These are phyloP conservation scores for Ascodesmis nigricans DNA, from an alignment of 495 filamentous ascomycete genomes.

Conservation along the genomic window DNA sequence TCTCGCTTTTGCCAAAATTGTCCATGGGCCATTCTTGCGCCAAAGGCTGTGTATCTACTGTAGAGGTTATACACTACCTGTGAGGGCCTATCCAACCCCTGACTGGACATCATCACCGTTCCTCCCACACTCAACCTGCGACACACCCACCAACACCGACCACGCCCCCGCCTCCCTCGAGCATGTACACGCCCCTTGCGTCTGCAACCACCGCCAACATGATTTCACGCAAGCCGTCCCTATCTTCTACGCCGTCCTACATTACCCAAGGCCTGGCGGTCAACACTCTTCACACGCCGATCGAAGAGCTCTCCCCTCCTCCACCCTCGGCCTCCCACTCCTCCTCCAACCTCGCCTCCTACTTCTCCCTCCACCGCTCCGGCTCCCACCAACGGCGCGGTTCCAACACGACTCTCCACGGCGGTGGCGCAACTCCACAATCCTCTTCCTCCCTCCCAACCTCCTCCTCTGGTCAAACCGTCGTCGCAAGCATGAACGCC, in stretches of 20 bases:
- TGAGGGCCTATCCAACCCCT: too few species aligned
- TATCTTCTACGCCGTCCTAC: constrained; percentile 17
- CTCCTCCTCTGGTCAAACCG: not conserved
- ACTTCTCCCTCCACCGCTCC: constrained; percentile 18
- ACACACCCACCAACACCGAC: too few species aligned
- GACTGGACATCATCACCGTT: too few species aligned
- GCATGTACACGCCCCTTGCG: too few species aligned
- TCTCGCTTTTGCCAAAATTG: too few species aligned
- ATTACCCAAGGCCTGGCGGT: constrained; percentile 19
- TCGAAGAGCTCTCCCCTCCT: constrained; percentile 7
- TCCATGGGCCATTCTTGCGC: too few species aligned
- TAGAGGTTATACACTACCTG: too few species aligned
- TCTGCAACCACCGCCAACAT: too few species aligned
- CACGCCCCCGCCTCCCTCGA: too few species aligned
- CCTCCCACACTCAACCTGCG: too few species aligned
- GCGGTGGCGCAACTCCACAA: not conserved
- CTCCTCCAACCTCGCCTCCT: constrained; percentile 16
- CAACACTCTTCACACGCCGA: constrained; percentile 18
- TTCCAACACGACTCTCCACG: constrained; percentile 1
- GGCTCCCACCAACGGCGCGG: not conserved
- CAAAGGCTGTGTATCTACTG: too few species aligned
- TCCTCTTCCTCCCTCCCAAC: not conserved
- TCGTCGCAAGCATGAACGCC: constrained; percentile 2
- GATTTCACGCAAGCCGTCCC: constrained; percentile 18
- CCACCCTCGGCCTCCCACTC: constrained; percentile 3